A percentile compares a stretch with the other conserved stretches of the same genome.
Conservation (phyloP, 371 early-diverging fungal genomes). For the Synchytrium microbalum region DNA sequence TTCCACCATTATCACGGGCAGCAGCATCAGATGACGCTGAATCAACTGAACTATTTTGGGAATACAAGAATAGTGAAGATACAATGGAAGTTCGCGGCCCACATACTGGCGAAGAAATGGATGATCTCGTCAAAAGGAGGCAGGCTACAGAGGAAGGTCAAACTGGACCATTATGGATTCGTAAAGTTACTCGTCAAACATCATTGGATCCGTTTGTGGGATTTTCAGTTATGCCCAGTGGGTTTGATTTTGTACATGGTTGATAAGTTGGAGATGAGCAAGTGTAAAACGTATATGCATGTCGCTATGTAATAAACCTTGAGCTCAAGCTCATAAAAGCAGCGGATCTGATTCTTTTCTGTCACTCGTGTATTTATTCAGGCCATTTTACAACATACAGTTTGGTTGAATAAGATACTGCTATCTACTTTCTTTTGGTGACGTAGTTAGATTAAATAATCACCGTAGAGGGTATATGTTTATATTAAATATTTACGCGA, state of each 20-base stretch:
- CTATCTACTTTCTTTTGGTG: too few species aligned
- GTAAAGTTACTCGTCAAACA: constrained; percentile 17
- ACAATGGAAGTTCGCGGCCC: constrained; percentile 23
- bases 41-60: constrained; percentile 9
- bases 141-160: constrained; percentile 4
- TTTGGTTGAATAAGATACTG: too few species aligned
- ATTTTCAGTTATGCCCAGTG: constrained; percentile 4
- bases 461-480: too few species aligned
- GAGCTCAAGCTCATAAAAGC: too few species aligned
- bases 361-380: too few species aligned
- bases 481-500: too few species aligned
- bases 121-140: constrained; percentile 8
- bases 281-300: too few species aligned
- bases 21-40: neutral
- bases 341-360: too few species aligned
- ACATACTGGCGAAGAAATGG: constrained; percentile 16
- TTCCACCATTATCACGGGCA: constrained; percentile 5
- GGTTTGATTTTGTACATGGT: neutral
- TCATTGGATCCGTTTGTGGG: constrained; percentile 18
- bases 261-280: too few species aligned
- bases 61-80: constrained; percentile 23
- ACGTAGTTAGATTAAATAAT: too few species aligned
- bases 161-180: constrained; percentile 14
- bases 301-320: too few species aligned
- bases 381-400: too few species aligned